Evolutionary conservation across 1,284 basidiomycete genomes (phyloP).

Genomic region (Porogramme epimiltina): DNA sequence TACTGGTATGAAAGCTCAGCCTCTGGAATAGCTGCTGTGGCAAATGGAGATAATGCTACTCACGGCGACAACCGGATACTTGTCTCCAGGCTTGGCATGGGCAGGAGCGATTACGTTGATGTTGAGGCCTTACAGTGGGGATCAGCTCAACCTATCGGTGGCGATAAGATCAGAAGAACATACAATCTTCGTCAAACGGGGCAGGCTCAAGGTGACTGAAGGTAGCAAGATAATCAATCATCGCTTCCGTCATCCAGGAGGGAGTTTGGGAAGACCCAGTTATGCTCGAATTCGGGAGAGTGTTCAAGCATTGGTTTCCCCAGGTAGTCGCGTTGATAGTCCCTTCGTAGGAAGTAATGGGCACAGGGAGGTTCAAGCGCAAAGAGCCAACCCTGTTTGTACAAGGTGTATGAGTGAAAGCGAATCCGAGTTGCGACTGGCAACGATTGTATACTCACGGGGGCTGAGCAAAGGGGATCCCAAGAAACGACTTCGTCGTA

Average conservation of each 20-base stretch:
- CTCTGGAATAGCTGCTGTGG: no score
- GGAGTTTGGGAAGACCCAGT: not conserved
- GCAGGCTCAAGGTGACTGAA: not conserved
- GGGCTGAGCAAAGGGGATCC: constrained; percentile 53
- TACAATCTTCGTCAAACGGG: not conserved
- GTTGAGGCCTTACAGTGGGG: constrained; percentile 53
- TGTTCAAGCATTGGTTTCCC: constrained; percentile 48
- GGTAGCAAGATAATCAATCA: not conserved
- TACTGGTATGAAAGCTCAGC: constrained; percentile 1
- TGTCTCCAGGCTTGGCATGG: constrained; percentile 36
- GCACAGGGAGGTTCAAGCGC: constrained; percentile 47
- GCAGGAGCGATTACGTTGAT: constrained; percentile 57
- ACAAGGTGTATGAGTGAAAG: not conserved
- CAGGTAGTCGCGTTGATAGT: constrained; percentile 40
- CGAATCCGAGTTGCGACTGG: no score
- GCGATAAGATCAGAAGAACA: no score
- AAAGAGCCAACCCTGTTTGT: constrained; percentile 25
- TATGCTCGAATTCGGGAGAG: not conserved
- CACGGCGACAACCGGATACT: constrained; percentile 58
- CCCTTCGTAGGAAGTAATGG: constrained; percentile 40
- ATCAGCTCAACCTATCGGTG: not conserved
- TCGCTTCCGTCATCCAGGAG: not conserved
- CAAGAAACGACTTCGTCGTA: constrained; percentile 41
- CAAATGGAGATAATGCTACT: no score
- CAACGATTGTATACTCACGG: no score